A percentile compares a stretch with the other conserved stretches of the same genome.
These are phyloP conservation scores for Ziziphus jujuba DNA, from an alignment of 306 rosid genomes.

Conservation along the genomic window DNA sequence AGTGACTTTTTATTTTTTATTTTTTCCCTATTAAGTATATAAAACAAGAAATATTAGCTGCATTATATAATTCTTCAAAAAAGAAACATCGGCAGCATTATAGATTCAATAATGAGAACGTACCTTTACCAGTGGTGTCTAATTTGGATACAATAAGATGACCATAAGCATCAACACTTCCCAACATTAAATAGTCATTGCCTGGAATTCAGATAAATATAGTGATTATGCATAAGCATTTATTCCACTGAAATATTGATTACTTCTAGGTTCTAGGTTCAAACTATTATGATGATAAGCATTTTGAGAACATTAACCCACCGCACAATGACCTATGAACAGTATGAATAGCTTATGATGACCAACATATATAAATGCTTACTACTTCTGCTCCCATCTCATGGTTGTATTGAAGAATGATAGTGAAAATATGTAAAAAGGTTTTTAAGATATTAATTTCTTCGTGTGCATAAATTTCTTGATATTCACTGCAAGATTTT, in stretches of 20 bases:
- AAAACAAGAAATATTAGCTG: background rate
- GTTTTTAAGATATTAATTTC: too few species aligned
- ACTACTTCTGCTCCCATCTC: too few species aligned
- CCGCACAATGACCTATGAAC: too few species aligned
- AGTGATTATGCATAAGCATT: background rate
- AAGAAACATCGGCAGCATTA: constrained; percentile 9
- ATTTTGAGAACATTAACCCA: background rate
- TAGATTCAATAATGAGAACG: constrained; percentile 7
- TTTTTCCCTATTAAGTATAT: background rate
- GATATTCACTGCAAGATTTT: background rate
- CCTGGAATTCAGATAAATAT: constrained; percentile 41
- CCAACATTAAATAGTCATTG: constrained; percentile 57
- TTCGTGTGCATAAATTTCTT: background rate
- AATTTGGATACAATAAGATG: constrained; percentile 85
- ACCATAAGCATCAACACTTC: constrained; percentile 89
- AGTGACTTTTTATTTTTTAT: background rate
- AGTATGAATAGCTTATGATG: too few species aligned
- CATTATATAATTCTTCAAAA: background rate
- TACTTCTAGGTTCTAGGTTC: background rate
- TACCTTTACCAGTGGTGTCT: constrained; percentile 67
- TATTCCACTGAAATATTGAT: background rate
- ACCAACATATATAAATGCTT: background rate
- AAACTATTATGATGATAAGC: background rate
- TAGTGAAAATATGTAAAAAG: too few species aligned
- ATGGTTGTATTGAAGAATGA: too few species aligned